Evolutionary conservation across 2,329 filamentous ascomycete genomes (phyloP).

Genomic region (Sporothrix euskadiensis): DNA sequence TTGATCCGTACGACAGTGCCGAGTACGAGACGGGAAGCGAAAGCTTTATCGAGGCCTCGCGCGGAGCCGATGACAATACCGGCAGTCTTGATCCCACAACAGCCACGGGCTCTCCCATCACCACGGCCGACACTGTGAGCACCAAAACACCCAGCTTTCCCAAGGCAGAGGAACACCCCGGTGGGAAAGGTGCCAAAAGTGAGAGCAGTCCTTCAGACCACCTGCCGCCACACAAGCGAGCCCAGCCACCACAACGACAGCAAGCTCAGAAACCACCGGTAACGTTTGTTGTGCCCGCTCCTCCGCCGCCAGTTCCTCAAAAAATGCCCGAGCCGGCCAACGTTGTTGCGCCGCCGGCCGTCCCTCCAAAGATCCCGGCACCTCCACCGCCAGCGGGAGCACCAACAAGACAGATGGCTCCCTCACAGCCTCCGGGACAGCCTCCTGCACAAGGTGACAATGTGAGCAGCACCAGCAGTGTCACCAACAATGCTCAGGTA

Average conservation of each 20-base stretch:
- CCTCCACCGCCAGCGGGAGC: not conserved
- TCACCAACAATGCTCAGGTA: not conserved
- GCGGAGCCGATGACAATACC: not conserved
- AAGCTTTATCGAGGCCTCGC: not conserved
- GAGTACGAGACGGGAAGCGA: not conserved
- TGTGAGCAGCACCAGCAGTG: not conserved
- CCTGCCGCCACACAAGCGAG: not conserved
- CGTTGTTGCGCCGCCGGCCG: not conserved
- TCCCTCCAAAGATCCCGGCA: conserved; percentile 5
- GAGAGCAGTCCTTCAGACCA: not conserved
- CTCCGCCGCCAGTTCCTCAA: conserved; percentile 10
- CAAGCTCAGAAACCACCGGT: not conserved
- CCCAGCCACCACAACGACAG: not conserved
- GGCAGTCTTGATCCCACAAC: not conserved
- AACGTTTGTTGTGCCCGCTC: conserved; percentile 1
- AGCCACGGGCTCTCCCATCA: not conserved
- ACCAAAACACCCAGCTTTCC: not conserved
- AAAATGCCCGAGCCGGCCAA: not conserved
- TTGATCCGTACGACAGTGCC: not conserved
- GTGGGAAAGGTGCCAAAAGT: not conserved
- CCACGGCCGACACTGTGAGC: not conserved
- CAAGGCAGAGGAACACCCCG: not conserved
- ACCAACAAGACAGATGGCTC: not conserved
- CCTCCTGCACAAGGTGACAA: not conserved
- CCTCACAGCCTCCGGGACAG: not conserved